Base-by-base conservation (phyloP, 169 alveolate species). In the Cryptosporidium meleagridis region DNA sequence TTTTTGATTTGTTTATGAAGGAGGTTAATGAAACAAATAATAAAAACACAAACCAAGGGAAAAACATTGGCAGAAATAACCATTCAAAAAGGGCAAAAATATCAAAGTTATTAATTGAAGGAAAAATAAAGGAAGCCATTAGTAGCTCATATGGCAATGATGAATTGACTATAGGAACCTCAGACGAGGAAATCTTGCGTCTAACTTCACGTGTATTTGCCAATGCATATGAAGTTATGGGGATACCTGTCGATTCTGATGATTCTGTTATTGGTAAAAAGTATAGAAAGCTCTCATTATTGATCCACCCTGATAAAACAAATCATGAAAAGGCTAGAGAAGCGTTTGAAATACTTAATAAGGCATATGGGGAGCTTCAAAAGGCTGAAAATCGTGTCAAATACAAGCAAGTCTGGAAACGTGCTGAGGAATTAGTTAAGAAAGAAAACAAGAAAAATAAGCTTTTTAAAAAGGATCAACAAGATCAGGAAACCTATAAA, bases 221-320 rank as follows among this genome's bases (percentile, higher is more conserved):
- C 18, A 91, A 93, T 62, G 87, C 96, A 35, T 94, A 75, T 72
- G 94, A 93, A 44, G 85, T 93, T n/a, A 58, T 94, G 55, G 73
- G 80, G 26, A 62, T 94, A 9, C 86, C 95, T 0, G 91, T 92
- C 44, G 93, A 93, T 23, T 80, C 95, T 37, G 84, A 91, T 21
- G 94, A 93, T 41, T 92, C 86, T 18, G 93, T 85, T 69, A 84
- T 93, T 0, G 75, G 85, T 65, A 91, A 75, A 71, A 75, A 72
- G 85, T 94, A 92, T 68, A 58, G 95, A 69, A 92, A 91, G 68
- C 80, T 95, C 35, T 94, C 97, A 16, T 85, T 95, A 29, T 85
- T 94, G 69, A 96, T 96, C 62, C 98, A 96, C 84, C 98, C 98
- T 6, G 98, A 96, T 93, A 96, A 96, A 71, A 94, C 97, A 89